Base-by-base conservation (phyloP, 2,329 filamentous ascomycete species). In the Ramularia collo-cygni region DNA sequence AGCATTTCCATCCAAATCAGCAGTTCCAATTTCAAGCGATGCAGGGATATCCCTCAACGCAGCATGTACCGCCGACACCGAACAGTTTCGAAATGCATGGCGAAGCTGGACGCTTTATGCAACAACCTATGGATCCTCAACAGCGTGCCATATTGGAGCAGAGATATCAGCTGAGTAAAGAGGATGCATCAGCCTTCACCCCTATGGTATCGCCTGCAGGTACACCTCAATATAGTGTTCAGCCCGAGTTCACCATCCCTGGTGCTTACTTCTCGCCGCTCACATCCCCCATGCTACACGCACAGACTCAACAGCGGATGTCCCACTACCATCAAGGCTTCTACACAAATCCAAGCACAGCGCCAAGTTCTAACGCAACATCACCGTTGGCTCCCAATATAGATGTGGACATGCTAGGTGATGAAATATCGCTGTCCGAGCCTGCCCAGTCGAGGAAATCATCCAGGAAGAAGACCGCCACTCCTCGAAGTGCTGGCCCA, bases 141-240 rank as follows among this genome's bases (percentile, higher is more conserved):
- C 73, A 77, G 34, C 75, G 79, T 28, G 69, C 76, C 37, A 71
- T 83, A 53, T 81, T 80, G 51, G 82, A 88, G 44, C 67, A 69
- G 52, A 69, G 72, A 37, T 84, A 80, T 55, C 76, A 79, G 53
- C 70, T 76, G 51, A 64, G 79, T 50, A 83, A 84, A 54, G 80
- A 85, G 38, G 79, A 85, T 54, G 75, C 81, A 46, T 53, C 53
- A 21, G 52, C 53, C 8, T 89, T 89, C 57, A 90, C 85, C 2
- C 85, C 85, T 1, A 72, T 90, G 19, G 84, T 85, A 8, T 89
- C 85, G 13, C 85, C 85, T n/a, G 85, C 84, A 4, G 84, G 90
- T 30, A 89, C 85, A 2, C 85, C 85, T 15, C 71, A 88, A 36
- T 85, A 89, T 55, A 49, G 52, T 28, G 54, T 69, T 27, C 60